Conservation (phyloP, 495 filamentous ascomycete genomes). For the Choiromyces venosus region DNA sequence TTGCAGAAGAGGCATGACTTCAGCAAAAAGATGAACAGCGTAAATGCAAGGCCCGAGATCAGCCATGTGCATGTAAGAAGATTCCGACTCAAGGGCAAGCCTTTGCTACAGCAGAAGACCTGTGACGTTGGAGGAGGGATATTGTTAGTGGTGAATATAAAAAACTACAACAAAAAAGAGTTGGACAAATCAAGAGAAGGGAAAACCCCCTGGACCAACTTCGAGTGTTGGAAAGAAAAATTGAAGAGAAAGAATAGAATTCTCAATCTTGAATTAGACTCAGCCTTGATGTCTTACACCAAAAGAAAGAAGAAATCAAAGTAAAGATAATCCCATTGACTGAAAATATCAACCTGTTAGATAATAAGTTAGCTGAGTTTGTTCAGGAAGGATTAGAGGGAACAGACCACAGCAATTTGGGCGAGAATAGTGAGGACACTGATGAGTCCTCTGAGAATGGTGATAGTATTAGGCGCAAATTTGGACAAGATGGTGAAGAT, state of each 20-base stretch:
- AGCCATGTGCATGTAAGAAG: background rate
- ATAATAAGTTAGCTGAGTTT: background rate
- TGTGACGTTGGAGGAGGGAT: background rate
- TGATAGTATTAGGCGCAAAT: background rate
- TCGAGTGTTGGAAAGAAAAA: no score
- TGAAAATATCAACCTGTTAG: background rate
- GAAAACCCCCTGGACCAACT: no score
- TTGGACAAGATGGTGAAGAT: background rate
- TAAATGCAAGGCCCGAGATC: background rate
- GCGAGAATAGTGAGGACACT: background rate
- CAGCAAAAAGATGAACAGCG: background rate
- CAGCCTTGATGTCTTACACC: no score
- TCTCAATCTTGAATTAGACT: no score
- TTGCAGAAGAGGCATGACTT: background rate
- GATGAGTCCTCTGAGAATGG: background rate
- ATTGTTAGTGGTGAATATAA: background rate
- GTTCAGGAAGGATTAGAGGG: background rate
- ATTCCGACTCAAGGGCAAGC: slow-evolving; percentile 4
- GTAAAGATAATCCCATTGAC: no score
- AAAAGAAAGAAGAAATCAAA: no score
- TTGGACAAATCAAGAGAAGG: no score
- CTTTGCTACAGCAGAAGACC: background rate
- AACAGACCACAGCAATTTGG: background rate
- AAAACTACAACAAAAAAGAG: background rate
- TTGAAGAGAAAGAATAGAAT: no score